Base-by-base conservation (phyloP, 148 eudicot species). In the Rhododendron ovatum region DNA sequence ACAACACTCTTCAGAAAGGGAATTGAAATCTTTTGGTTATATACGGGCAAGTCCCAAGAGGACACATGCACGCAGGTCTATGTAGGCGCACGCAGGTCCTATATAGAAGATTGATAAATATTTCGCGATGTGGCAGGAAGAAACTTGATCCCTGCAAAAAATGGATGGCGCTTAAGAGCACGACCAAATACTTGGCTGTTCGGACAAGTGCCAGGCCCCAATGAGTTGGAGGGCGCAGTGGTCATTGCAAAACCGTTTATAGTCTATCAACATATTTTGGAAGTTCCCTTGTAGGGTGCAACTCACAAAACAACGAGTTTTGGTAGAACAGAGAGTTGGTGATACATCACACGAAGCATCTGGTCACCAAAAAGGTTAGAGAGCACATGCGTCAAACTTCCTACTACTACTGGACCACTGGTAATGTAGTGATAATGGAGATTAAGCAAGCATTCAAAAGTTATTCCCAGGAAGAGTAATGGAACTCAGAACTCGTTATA, bases 361-460 rank as follows among this genome's bases (percentile, higher is more conserved):
- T 41, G 59, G 78, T 47, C 41, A 83, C 78, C 85, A 51, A 69
- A 65, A 45, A 45, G 59, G 59, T 67, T 30, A 15, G 55, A 69
- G 18, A 83, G 85, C 85, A 83, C 80, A 71, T 28, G 45, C 85
- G 74, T 73, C 79, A 11, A 28, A 13, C 45, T 71, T 69, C 37
- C 80, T 73, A 84, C 85, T 73, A 30, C 47, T 41, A 41, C 45
- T 18, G 48, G 45, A 48, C 47, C 7, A 41, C 45, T 18, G 48
- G 45, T 73, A 50, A 41, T 47, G 65, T 84, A 24, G 30, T 47
- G 79, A 50, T 51, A 30, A 84, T 3, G 47, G 61, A 84, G 63
- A 48, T 48, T 71, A 48, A 48, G 43, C 65, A 71, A 30, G 45
- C 63, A 84, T 35, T 53, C 28, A 59, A 69, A 78, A 78, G 53